Evolutionary conservation across 495 filamentous ascomycete species (phyloP), one percentile per base, ranked within the genome.

Genomic region (Bacidia gigantensis): DNA sequence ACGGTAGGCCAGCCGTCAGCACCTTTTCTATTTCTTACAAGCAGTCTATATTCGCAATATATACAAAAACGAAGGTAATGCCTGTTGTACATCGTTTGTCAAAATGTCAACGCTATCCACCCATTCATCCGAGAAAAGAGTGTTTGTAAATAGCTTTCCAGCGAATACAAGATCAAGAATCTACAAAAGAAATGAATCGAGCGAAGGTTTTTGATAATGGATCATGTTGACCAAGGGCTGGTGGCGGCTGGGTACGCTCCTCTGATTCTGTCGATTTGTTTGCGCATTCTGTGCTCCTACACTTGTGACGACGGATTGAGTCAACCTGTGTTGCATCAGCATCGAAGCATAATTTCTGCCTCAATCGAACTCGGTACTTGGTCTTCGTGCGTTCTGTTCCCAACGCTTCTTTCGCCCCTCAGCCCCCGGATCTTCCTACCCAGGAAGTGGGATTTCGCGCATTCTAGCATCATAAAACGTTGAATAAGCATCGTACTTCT

Each of bases 181-280:
- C n/a, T n/a, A n/a, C n/a, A n/a, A n/a, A n/a, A n/a, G n/a, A n/a
- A n/a, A n/a, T n/a, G n/a, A n/a, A n/a, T n/a, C n/a, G n/a, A n/a
- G n/a, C n/a, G n/a, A n/a, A n/a, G n/a, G n/a, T n/a, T n/a, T n/a
- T n/a, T n/a, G n/a, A n/a, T n/a, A n/a, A n/a, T n/a, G n/a, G n/a
- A n/a, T n/a, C n/a, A n/a, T n/a, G n/a, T n/a, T n/a, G n/a, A 32
- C 9, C 14, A 56, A 46, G 54, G 40, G n/a, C 17, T 56, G 41
- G 26, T 56, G 49, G 46, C 49, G 12, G 1, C 10, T 26, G 14
- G 44, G 50, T 29, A 40, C 41, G 48, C 40, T 46, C 20, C 35
- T 40, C 11, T 42, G 32, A 43, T 32, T 26, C 23, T 11, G 25
- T 22, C 20, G 20, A 20, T 42, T 23, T 35, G 29, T 35, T 14